A percentile compares a stretch with the other conserved stretches of the same genome.
Evolutionary conservation across 345 rosid genomes (phyloP).

Genomic region (Laguncularia racemosa): DNA sequence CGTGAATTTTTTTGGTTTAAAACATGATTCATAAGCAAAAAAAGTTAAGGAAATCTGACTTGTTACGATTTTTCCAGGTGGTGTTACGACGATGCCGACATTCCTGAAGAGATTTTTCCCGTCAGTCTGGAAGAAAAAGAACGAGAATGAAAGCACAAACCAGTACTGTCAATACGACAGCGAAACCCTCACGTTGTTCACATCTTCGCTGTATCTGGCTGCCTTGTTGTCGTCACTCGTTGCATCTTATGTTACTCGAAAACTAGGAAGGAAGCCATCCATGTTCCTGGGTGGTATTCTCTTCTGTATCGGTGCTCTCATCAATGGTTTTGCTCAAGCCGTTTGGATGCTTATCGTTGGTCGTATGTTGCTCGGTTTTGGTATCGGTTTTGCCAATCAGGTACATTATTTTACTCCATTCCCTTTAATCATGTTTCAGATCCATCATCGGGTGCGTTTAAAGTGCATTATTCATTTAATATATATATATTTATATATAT

Average conservation of each 20-base stretch:
- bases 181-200: slow-evolving; percentile 66
- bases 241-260: slow-evolving; percentile 71
- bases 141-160: slow-evolving; percentile 30
- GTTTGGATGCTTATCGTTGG: slow-evolving; percentile 95
- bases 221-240: slow-evolving; percentile 73
- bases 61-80: slow-evolving; percentile 37
- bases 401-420: slow-evolving; percentile 18
- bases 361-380: slow-evolving; percentile 85
- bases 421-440: too few species aligned
- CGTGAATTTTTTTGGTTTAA: too few species aligned
- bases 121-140: slow-evolving; percentile 47
- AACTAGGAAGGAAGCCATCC: slow-evolving; percentile 65
- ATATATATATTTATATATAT: too few species aligned
- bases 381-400: slow-evolving; percentile 98
- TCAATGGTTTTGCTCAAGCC: slow-evolving; percentile 67
- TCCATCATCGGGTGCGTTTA: too few species aligned
- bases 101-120: slow-evolving; percentile 71
- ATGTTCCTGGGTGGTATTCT: slow-evolving; percentile 90
- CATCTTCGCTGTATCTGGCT: slow-evolving; percentile 87
- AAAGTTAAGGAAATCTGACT: too few species aligned
- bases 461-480: too few species aligned
- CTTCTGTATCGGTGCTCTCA: slow-evolving; percentile 73
- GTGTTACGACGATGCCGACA: slow-evolving; percentile 78
- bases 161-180: slow-evolving; percentile 85
- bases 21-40: too few species aligned